phyloP scores from a whole-genome alignment of 1,284 basidiomycete species.

The Sanghuangporus sanghuang region DNA sequence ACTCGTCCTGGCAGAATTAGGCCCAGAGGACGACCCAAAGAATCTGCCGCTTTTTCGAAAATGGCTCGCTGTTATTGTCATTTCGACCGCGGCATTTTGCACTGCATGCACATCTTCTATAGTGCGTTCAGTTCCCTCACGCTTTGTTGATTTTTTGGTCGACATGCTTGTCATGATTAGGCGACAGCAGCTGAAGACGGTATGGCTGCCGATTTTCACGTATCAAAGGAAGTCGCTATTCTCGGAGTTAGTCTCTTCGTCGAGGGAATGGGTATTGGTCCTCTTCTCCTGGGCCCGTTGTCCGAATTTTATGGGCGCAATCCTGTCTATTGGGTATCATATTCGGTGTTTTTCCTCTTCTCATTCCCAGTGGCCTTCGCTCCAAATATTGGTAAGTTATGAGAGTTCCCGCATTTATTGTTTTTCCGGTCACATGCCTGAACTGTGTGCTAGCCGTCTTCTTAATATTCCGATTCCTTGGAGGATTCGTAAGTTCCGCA shows the following conservation, averaged over 20 bases:
- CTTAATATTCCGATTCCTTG: slow-evolving; percentile 66
- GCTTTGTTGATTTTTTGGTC: not conserved
- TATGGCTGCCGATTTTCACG: slow-evolving; percentile 52
- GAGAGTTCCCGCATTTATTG: slow-evolving; percentile 25
- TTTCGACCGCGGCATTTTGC: slow-evolving; percentile 51
- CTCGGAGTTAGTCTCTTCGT: slow-evolving; percentile 72
- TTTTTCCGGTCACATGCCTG: slow-evolving; percentile 28
- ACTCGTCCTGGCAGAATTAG: slow-evolving; percentile 30
- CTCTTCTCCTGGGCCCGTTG: slow-evolving; percentile 42
- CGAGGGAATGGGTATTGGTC: slow-evolving; percentile 45
- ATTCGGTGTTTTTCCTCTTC: slow-evolving; percentile 43
- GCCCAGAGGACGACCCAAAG: slow-evolving; percentile 49
- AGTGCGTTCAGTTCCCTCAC: slow-evolving; percentile 34
- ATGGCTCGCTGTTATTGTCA: slow-evolving; percentile 54
- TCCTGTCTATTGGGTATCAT: slow-evolving; percentile 48
- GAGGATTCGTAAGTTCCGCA: slow-evolving; percentile 65
- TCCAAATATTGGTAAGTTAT: slow-evolving; percentile 44
- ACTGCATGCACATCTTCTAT: slow-evolving; percentile 71
- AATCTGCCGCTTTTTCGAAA: slow-evolving; percentile 40
- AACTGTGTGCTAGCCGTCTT: slow-evolving; percentile 39
- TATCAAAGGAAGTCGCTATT: slow-evolving; percentile 60
- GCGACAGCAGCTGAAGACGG: slow-evolving; percentile 64
- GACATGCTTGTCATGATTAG: slow-evolving; percentile 28
- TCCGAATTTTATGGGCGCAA: slow-evolving; percentile 49
- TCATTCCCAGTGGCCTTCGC: slow-evolving; percentile 68